phyloP scores from a whole-genome alignment of 305 asterid genomes.

The Fraxinus albicans region DNA sequence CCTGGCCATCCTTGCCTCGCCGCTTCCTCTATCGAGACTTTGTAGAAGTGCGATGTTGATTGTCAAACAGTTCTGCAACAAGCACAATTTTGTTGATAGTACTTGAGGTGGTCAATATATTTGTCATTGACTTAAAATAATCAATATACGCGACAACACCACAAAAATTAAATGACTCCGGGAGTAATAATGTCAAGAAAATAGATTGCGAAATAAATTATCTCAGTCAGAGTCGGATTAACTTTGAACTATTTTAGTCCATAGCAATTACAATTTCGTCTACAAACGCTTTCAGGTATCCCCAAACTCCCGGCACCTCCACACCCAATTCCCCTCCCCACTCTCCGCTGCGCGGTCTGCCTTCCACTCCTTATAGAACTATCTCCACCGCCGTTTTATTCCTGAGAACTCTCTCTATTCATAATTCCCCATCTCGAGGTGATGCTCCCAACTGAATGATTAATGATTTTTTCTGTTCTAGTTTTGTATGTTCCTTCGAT shows the following conservation, averaged over 20 bases:
- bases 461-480: neutral
- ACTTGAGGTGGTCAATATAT: too few species aligned
- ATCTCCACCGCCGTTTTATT: neutral
- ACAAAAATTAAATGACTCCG: neutral
- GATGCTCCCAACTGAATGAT: neutral
- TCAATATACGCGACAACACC: too few species aligned
- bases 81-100: too few species aligned
- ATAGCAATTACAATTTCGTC: neutral
- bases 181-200: too few species aligned
- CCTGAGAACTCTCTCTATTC: neutral
- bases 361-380: neutral
- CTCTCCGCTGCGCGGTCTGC: neutral
- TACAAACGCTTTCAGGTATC: neutral
- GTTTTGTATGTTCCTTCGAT: neutral
- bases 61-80: neutral
- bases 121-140: too few species aligned
- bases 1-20: neutral
- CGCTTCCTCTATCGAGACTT: neutral
- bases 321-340: neutral
- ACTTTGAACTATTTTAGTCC: too few species aligned
- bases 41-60: neutral
- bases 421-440: neutral
- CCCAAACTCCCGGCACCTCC: neutral
- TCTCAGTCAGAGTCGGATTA: too few species aligned
- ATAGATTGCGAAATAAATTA: too few species aligned